A percentile compares a stretch with the other conserved stretches of the same genome.
phyloP scores from a whole-genome alignment of 2,329 filamentous ascomycete genomes.

The Fusarium cyanostomum region DNA sequence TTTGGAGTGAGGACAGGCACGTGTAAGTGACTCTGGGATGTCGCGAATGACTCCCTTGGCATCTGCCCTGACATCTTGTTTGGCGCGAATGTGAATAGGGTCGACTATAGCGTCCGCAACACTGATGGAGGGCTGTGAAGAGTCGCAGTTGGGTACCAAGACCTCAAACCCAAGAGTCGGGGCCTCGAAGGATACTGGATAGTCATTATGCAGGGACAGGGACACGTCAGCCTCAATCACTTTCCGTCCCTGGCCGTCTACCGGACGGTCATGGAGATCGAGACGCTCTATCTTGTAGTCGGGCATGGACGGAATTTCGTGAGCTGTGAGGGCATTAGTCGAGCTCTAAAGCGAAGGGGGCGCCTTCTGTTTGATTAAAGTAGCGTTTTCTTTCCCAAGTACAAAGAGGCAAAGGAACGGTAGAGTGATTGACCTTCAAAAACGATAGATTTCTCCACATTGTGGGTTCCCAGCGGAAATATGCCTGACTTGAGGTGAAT shows the following conservation, averaged over 20 bases:
- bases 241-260: constrained; percentile 58
- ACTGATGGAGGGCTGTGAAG: constrained; percentile 76
- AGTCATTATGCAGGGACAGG: constrained; percentile 76
- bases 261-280: constrained; percentile 77
- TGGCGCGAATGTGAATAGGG: constrained; percentile 72
- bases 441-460: constrained; percentile 76
- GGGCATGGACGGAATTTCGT: constrained; percentile 79
- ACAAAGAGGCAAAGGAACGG: constrained; percentile 67
- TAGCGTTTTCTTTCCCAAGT: constrained; percentile 67
- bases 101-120: constrained; percentile 80
- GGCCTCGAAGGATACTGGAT: constrained; percentile 78
- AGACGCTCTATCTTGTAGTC: constrained; percentile 84
- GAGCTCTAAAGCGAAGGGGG: constrained; percentile 27
- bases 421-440: constrained; percentile 86
- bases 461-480: constrained; percentile 79
- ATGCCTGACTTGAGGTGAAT: constrained; percentile 82
- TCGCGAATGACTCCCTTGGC: constrained; percentile 77
- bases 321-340: constrained; percentile 59
- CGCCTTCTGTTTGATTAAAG: constrained; percentile 45
- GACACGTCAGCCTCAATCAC: constrained; percentile 85
- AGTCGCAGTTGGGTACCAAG: constrained; percentile 81
- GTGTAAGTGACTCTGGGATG: constrained; percentile 77
- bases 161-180: constrained; percentile 87
- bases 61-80: constrained; percentile 72
- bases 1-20: constrained; percentile 77